A percentile compares a stretch with the other conserved stretches of the same genome.
These are phyloP conservation scores for Mucor plumbeus DNA, from an alignment of 371 early-diverging fungal species.

Conservation along the genomic window DNA sequence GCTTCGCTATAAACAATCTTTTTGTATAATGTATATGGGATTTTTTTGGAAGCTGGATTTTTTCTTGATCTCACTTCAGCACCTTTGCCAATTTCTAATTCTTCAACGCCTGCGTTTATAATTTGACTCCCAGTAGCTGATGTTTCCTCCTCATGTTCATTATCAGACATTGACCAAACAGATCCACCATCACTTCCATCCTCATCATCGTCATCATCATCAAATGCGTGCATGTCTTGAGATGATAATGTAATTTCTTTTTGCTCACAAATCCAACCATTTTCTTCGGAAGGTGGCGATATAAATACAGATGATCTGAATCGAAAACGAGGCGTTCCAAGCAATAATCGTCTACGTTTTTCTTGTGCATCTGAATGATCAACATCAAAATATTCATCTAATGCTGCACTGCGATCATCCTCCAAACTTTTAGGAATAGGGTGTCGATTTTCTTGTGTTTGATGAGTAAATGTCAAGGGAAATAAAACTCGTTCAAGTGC, in stretches of 20 bases:
- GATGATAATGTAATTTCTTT: neutral
- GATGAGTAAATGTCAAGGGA: conserved; percentile 24
- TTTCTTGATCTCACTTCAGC: neutral
- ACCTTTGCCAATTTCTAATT: conserved; percentile 10
- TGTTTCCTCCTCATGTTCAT: conserved; percentile 1
- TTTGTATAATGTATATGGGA: conserved; percentile 17
- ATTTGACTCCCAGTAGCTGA: neutral
- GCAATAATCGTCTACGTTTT: conserved; percentile 34
- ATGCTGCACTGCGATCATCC: conserved; percentile 34
- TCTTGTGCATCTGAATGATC: conserved; percentile 38
- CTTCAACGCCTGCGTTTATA: neutral
- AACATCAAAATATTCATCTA: conserved; percentile 56
- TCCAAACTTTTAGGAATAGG: neutral
- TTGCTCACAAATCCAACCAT: conserved; percentile 26
- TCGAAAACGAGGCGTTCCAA: conserved; percentile 47
- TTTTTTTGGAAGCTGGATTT: neutral
- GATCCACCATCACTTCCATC: conserved; percentile 20
- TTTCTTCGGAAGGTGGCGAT: conserved; percentile 23
- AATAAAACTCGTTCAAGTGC: conserved; percentile 49
- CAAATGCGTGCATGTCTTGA: conserved; percentile 15
- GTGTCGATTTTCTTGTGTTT: conserved; percentile 9
- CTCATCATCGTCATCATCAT: conserved; percentile 20
- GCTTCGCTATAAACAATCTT: conserved; percentile 41
- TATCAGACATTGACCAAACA: conserved; percentile 22
- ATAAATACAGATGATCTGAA: conserved; percentile 37